Percentiles rank a stretch among this genome's conserved stretches.
phyloP scores from a whole-genome alignment of 2,329 filamentous ascomycete genomes.

The Sporothrix euskadiensis region DNA sequence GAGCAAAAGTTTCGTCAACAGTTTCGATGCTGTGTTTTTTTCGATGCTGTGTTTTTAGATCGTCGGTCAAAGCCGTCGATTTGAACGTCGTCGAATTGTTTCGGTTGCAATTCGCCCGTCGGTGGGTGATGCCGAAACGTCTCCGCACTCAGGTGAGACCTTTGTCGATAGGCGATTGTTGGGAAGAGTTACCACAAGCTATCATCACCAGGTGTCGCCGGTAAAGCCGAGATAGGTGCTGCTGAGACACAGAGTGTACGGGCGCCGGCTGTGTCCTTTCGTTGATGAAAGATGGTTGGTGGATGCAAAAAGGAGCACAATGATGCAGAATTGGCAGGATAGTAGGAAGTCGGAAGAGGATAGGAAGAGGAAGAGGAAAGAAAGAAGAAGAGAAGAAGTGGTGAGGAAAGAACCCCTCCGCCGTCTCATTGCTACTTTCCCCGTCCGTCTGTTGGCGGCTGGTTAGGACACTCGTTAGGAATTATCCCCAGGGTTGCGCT shows the following conservation, averaged over 20 bases:
- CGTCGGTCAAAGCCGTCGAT: not conserved
- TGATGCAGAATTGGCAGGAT: not conserved
- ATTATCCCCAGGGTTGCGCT: conserved; percentile 4
- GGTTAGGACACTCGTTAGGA: not conserved
- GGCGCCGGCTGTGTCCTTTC: not conserved
- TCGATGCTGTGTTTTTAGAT: not conserved
- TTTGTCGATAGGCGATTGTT: conserved; percentile 2
- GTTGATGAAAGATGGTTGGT: not conserved
- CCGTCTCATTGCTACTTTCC: not conserved
- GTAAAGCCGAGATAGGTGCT: conserved; percentile 14
- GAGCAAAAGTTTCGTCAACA: not conserved
- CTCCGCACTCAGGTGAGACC: conserved; percentile 16
- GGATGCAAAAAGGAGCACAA: not conserved
- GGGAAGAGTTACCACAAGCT: not conserved
- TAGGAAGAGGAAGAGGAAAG: not conserved
- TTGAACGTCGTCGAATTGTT: not conserved
- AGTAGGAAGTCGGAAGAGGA: not conserved
- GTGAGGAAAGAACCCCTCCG: conserved; percentile 14
- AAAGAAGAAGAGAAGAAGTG: not conserved
- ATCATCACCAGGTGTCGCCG: conserved; percentile 2
- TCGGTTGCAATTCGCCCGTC: conserved; percentile 8
- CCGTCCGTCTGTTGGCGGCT: conserved; percentile 11
- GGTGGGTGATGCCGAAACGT: not conserved
- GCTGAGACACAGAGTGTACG: not conserved
- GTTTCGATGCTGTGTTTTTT: not conserved